Evolutionary conservation across 1,284 basidiomycete species (phyloP).

Genomic region (Melanopsichium pennsylvanicum): DNA sequence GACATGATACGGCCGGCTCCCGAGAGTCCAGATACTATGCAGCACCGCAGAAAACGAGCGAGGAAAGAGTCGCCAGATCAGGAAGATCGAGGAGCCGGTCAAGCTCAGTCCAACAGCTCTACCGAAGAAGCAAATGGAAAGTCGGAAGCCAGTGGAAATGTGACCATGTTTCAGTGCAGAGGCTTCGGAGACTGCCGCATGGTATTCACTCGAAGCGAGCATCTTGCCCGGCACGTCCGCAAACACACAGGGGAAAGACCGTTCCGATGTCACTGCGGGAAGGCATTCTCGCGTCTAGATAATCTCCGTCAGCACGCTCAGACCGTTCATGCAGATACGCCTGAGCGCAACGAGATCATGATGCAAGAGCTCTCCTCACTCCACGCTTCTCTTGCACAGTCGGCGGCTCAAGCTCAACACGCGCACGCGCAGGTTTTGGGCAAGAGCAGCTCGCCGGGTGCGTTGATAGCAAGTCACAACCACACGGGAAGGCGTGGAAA

Average conservation of each 20-base stretch:
- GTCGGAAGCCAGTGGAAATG: constrained; percentile 66
- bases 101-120: not conserved
- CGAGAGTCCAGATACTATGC: not conserved
- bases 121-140: constrained; percentile 19
- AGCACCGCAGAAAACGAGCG: constrained; percentile 18
- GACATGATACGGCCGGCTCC: constrained; percentile 6
- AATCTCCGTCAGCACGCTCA: constrained; percentile 95
- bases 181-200: constrained; percentile 94
- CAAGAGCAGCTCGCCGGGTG: constrained; percentile 46
- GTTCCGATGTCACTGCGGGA: constrained; percentile 89
- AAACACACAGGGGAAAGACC: constrained; percentile 97
- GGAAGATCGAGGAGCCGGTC: not conserved
- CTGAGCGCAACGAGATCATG: constrained; percentile 85
- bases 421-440: constrained; percentile 54
- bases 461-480: constrained; percentile 40
- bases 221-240: constrained; percentile 91
- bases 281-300: constrained; percentile 93
- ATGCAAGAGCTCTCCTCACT: constrained; percentile 85
- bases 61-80: constrained; percentile 23
- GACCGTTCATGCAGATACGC: constrained; percentile 89
- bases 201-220: constrained; percentile 93
- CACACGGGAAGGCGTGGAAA: constrained; percentile 39
- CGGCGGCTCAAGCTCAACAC: constrained; percentile 56
- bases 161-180: constrained; percentile 92
- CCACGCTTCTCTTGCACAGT: constrained; percentile 77